phyloP scores from a whole-genome alignment of 441 rosid species.

The Daphne laureola region DNA sequence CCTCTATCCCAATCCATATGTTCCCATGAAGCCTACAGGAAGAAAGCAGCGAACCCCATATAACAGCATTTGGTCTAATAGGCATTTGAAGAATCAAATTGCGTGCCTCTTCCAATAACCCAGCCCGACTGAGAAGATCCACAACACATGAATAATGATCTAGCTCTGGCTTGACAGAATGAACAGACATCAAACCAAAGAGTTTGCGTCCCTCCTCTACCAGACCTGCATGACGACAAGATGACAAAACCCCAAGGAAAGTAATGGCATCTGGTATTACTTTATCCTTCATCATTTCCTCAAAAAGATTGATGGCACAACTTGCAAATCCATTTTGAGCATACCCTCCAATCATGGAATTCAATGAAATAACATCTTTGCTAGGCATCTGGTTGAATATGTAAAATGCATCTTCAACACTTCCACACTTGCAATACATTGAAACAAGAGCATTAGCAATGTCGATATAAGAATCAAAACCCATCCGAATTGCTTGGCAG shows the following conservation, averaged over 20 bases:
- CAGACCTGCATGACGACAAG: constrained; percentile 75
- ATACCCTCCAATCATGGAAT: constrained; percentile 76
- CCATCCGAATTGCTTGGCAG: constrained; percentile 46
- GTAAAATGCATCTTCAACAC: constrained; percentile 29
- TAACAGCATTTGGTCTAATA: constrained; percentile 31
- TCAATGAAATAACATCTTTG: constrained; percentile 63
- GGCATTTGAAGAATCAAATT: constrained; percentile 58
- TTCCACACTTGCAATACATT: constrained; percentile 66
- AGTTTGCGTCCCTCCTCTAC: constrained; percentile 43
- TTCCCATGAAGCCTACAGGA: constrained; percentile 67
- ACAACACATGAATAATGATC: constrained; percentile 73
- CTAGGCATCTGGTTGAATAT: constrained; percentile 26
- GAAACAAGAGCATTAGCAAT: constrained; percentile 57
- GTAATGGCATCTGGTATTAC: constrained; percentile 61
- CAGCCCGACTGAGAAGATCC: constrained; percentile 82
- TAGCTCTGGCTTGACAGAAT: constrained; percentile 47
- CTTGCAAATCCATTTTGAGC: constrained; percentile 63
- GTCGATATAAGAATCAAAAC: constrained; percentile 43
- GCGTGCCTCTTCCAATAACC: constrained; percentile 58
- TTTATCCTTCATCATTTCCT: constrained; percentile 39
- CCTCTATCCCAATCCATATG: constrained; percentile 62
- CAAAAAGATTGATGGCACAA: constrained; percentile 50
- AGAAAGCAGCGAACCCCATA: constrained; percentile 77
- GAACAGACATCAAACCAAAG: constrained; percentile 46
- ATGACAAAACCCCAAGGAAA: constrained; percentile 70